Evolutionary conservation across 306 rosid species (phyloP).

Genomic region (Castanospermum australe): DNA sequence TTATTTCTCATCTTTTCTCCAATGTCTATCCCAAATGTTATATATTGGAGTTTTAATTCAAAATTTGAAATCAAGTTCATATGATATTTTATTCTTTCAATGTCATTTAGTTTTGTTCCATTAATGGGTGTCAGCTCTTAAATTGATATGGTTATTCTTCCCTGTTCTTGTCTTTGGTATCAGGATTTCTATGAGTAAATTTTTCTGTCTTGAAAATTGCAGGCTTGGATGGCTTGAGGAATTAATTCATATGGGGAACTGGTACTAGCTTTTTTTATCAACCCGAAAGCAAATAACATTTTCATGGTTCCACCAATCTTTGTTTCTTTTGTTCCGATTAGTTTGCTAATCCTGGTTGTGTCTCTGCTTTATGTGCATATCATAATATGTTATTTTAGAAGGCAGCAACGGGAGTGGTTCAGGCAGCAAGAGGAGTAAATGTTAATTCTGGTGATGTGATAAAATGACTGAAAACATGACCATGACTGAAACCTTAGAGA

Average conservation of each 20-base stretch:
- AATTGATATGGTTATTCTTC: not conserved
- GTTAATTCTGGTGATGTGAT: not conserved
- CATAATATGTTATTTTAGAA: not conserved
- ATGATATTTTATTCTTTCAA: not conserved
- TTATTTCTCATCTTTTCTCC: not conserved
- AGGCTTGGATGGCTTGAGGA: not conserved
- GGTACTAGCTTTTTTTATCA: not conserved
- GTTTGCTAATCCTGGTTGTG: not conserved
- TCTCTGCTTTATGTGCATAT: conserved; percentile 5
- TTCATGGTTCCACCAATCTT: not conserved
- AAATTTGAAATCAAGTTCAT: not conserved
- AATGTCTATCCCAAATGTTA: not conserved
- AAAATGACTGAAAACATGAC: conserved; percentile 1
- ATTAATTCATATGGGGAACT: not conserved
- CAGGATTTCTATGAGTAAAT: not conserved
- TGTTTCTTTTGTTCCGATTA: not conserved
- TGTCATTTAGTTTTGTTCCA: not conserved
- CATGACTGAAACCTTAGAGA: not conserved
- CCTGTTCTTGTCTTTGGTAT: not conserved
- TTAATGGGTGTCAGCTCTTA: not conserved
- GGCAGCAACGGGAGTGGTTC: conserved; percentile 23
- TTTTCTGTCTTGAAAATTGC: not conserved
- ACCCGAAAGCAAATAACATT: not conserved
- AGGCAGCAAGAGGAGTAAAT: not conserved
- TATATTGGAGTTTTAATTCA: not conserved